Base-by-base conservation (phyloP, 192 early-diverging fungal species). In the Coemansia umbellata region DNA sequence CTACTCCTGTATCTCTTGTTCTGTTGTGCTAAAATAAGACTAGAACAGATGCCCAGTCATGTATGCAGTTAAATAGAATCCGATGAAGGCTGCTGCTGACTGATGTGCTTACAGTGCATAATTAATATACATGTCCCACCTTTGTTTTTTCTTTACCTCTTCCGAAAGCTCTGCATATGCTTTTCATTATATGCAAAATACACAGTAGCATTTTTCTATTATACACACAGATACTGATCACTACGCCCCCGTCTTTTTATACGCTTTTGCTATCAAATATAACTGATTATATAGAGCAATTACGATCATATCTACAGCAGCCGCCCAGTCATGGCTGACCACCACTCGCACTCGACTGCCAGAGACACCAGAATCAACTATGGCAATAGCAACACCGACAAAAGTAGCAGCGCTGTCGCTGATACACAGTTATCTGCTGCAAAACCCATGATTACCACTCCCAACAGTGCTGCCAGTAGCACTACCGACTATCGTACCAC, bases 401-500 rank as follows among this genome's bases (percentile, higher is more conserved):
- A 47, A 19, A 21, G 44, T 30, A 23, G 30, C 31, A 37, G 27
- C n/a, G 35, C 35, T 37, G 47, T 23, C n/a, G 32, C 27, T 10
- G 48, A 30, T 11, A 36, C 23, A 40, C 26, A 18, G 5, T 31
- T 18, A 22, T 31, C 30, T 5, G 28, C 53, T 31, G 39, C 22
- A 6, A 55, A 43, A 14, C 15, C 47, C 47, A 33, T 33, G 47
- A 14, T 49, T 49, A 33, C 53, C 19, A 32, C 53, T 14, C 19
- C 53, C 14, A 55, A 43, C 8, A 31, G 37, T 31, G 31, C 49
- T 36, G 48, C 42, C 14, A 42, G 40, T 23, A 52, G 55, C 41
- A 45, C 50, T 2, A 60, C 61, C 4, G 61, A 75, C 58, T 69
- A 69, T 33, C 72, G 72, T 57, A 75, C 60, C 44, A 65, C 54